Evolutionary conservation across 495 filamentous ascomycete genomes (phyloP), one percentile per base, ranked within the genome.

Genomic region (Penicillium coffeae): DNA sequence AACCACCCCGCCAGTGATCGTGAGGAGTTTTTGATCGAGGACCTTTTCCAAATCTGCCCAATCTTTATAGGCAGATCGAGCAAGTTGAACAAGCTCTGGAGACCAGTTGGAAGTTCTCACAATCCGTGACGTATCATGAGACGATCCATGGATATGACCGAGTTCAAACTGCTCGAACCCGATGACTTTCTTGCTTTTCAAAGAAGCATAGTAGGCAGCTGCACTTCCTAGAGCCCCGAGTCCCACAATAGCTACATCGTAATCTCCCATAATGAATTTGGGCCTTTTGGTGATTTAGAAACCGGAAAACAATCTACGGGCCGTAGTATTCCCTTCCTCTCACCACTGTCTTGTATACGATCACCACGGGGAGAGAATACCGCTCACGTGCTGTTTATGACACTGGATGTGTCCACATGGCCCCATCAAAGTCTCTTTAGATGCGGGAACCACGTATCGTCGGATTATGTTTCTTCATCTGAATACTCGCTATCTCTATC

Each of bases 121-220:
- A 32, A 58, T 58, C 37, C 55, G 55, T 3, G 55, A 58, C 2
- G 55, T 58, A 30, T 58, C 55, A 21, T 54, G 50, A 4, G 55
- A 58, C 8, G 55, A 50, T 13, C 55, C 55, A 3, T 34, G 50
- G n/a, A 54, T 47, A n/a, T 58, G 55, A 9, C 55, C 55, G 8
- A 58, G 20, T 16, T 58, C 55, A 20, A 54, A 58, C n/a, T 58
- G 55, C 15, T 58, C 55, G n/a, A 58, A 42, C 8, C 41, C 55
- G 27, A 58, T 35, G 1, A 58, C 55, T 25, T 47, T 58, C 16
- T 46, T 50, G 18, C 55, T 50, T 19, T 58, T 58, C 14, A 36
- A 18, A 13, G 55, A 50, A 2, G 55, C 55, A 19, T 58, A 43
- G 34, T 58, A 58, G 12, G 50, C 51, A 19, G 55, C 55, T 10